Evolutionary conservation across 176 grass and related monocot species (phyloP), one percentile per base, ranked within the genome.

Genomic region (Dendrocalamus sinicus): DNA sequence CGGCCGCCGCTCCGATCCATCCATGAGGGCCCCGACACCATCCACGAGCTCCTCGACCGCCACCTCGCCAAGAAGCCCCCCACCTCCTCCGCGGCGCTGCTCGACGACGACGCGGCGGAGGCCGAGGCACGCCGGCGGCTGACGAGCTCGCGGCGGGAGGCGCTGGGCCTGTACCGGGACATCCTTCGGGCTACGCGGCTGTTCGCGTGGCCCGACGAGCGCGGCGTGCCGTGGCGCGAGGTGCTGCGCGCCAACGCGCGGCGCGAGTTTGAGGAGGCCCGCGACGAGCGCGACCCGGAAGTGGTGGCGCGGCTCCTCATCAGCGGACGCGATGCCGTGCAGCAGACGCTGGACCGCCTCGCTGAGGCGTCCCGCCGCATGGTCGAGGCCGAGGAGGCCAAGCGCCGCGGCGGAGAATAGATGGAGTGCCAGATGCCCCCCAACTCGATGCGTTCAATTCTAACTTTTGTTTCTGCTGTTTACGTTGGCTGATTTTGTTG

Each of bases 21-120:
- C 68, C 96, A 95, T 81, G 93, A 98, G 83, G 95, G 95, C 0
- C 91, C 95, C 41, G 89, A 98, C 91, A 98, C 95, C 35, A 93
- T 98, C 62, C 93, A 98, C 44, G 96, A 98, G 89, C 93, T 98
- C 46, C 91, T 98, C 24, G 93, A 98, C 51, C 89, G 91, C 50
- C 93, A 98, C 83, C 83, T 98, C 39, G 86, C 82, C 67, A 94
- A 98, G 83, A 93, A 92, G 55, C 11, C 62, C 39, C 77, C 77
- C 68, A 2, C 76, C 23, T n/a, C 40, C 17, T 55, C 85, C 14
- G 26, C 79, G 15, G 78, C 24, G 71, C 24, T 41, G n/a, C 67
- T 80, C 55, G 87, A 89, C 81, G 90, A 86, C 65, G 89, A 90
- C 20, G 89, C 86, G 16, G 30, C 47, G 41, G 83, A 88, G 73